phyloP scores from a whole-genome alignment of 1,284 basidiomycete species.

The Fereydounia khargensis region DNA sequence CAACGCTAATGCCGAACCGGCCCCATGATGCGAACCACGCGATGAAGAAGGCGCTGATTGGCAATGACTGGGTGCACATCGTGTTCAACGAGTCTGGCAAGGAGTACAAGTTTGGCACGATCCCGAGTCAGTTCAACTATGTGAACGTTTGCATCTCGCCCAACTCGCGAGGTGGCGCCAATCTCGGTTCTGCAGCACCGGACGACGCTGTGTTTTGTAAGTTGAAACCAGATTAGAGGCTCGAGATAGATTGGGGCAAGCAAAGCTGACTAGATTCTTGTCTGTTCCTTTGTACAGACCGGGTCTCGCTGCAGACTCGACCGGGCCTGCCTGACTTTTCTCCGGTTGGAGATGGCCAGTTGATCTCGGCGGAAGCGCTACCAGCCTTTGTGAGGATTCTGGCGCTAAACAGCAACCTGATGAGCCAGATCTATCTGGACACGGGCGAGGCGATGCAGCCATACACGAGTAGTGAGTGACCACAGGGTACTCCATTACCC shows the following conservation, averaged over 20 bases:
- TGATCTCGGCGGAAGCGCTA: conserved; percentile 44
- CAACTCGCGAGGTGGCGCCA: conserved; percentile 40
- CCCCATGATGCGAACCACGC: conserved; percentile 36
- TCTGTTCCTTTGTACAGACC: no score
- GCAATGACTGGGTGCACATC: conserved; percentile 63
- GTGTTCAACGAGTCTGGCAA: conserved; percentile 76
- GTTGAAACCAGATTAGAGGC: no score
- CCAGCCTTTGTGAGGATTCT: conserved; percentile 50
- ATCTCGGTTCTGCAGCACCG: conserved; percentile 46
- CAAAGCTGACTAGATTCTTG: no score
- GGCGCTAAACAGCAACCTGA: conserved; percentile 50
- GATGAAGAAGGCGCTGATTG: conserved; percentile 54
- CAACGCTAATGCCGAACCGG: conserved; percentile 87
- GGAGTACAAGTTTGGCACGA: conserved; percentile 81
- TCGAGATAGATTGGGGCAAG: no score
- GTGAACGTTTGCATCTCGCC: conserved; percentile 85
- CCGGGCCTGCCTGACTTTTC: conserved; percentile 51
- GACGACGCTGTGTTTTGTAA: conserved; percentile 47
- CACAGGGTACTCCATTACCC: no score
- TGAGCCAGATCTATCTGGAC: conserved; percentile 53
- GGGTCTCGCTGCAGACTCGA: conserved; percentile 50
- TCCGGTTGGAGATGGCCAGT: conserved; percentile 51
- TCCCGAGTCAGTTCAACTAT: conserved; percentile 91
- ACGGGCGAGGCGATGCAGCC: conserved; percentile 52
- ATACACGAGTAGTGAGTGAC: conserved; percentile 42